These are phyloP conservation scores for Coemansia sp. DNA, from an alignment of 192 early-diverging fungal genomes.

Conservation along the genomic window DNA sequence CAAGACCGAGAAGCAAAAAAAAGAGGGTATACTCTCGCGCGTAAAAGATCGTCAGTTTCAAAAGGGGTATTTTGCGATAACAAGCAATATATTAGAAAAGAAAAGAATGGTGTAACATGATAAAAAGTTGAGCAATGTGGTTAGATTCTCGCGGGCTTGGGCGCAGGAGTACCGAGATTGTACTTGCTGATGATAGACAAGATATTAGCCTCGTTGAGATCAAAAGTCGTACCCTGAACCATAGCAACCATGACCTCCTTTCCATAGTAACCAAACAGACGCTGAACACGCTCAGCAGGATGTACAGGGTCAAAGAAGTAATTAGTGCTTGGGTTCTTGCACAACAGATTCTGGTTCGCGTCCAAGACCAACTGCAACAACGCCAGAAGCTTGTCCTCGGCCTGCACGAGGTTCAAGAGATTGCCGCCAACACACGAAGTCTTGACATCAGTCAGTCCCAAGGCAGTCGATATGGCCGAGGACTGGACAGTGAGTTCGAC, in stretches of 20 bases:
- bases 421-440: constrained; percentile 51
- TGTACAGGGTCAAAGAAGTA: constrained; percentile 54
- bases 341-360: constrained; percentile 37
- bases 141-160: constrained; percentile 32
- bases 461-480: constrained; percentile 15
- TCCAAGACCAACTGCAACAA: constrained; percentile 39
- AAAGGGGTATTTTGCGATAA: background rate
- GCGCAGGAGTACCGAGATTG: constrained; percentile 28
- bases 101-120: background rate
- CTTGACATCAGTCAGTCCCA: constrained; percentile 35
- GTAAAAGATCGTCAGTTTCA: background rate
- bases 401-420: constrained; percentile 34
- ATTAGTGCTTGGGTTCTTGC: constrained; percentile 42
- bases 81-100: background rate
- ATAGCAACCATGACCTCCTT: constrained; percentile 24
- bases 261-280: constrained; percentile 47
- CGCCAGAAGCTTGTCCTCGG: constrained; percentile 46
- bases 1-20: background rate
- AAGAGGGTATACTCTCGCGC: background rate
- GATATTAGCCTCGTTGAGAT: constrained; percentile 29
- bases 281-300: constrained; percentile 47
- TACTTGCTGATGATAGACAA: constrained; percentile 32
- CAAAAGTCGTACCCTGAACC: constrained; percentile 13
- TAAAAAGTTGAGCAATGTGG: background rate
- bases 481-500: constrained; percentile 38